Conservation (phyloP, 2,329 filamentous ascomycete species). For the Pseudogymnoascus sp. region DNA sequence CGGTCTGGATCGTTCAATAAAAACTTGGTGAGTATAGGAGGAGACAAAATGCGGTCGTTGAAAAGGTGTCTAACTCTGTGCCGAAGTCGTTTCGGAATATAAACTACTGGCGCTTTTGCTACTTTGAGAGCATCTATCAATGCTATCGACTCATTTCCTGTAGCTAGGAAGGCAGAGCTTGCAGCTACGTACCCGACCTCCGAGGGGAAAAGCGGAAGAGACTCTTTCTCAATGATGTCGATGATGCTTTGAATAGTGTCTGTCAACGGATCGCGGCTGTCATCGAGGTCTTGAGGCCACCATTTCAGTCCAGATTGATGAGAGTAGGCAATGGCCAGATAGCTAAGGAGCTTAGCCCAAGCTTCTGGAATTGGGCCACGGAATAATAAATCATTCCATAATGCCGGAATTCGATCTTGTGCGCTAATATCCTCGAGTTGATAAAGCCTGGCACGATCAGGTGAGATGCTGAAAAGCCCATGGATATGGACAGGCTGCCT, state of each 20-base stretch:
- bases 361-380: slow-evolving; percentile 20
- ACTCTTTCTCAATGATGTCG: slow-evolving; percentile 15
- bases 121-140: slow-evolving; percentile 20
- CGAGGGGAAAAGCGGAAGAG: slow-evolving; percentile 20
- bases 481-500: slow-evolving; percentile 31
- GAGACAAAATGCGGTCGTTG: neutral
- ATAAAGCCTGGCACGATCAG: slow-evolving; percentile 28
- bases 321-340: slow-evolving; percentile 13
- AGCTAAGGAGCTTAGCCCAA: slow-evolving; percentile 10
- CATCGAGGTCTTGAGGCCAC: neutral
- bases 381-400: neutral
- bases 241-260: slow-evolving; percentile 14
- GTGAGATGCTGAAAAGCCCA: slow-evolving; percentile 29
- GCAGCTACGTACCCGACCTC: slow-evolving; percentile 17
- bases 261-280: neutral
- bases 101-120: slow-evolving; percentile 21
- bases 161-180: slow-evolving; percentile 15
- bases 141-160: slow-evolving; percentile 10
- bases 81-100: slow-evolving; percentile 18
- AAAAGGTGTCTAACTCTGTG: slow-evolving; percentile 14
- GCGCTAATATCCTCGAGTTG: slow-evolving; percentile 16
- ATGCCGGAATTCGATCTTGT: neutral
- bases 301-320: slow-evolving; percentile 10
- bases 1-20: neutral
- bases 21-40: neutral